Percentiles rank a stretch among this genome's conserved stretches.
These are phyloP conservation scores for Chalciporus piperatus DNA, from an alignment of 768 basidiomycete genomes.

Conservation along the genomic window DNA sequence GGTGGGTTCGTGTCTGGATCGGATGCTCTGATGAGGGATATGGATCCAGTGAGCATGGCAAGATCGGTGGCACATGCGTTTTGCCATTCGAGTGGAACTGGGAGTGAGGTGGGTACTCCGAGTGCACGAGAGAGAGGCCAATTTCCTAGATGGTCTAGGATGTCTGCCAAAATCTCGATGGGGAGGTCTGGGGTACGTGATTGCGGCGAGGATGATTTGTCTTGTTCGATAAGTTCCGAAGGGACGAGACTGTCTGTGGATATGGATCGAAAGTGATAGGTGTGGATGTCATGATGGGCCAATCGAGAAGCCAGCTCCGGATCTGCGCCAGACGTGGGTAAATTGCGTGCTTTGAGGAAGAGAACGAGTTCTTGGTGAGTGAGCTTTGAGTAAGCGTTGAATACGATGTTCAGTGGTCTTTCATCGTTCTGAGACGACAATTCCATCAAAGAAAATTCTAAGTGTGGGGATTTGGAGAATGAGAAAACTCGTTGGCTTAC, in stretches of 20 bases:
- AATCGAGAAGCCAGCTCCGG: slow-evolving; percentile 67
- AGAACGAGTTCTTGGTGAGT: slow-evolving; percentile 66
- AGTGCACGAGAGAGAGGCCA: slow-evolving; percentile 84
- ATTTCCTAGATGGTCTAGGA: slow-evolving; percentile 75
- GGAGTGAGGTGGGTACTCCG: slow-evolving; percentile 66
- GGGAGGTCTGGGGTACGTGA: slow-evolving; percentile 60
- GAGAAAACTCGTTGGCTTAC: slow-evolving; percentile 29
- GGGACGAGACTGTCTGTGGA: slow-evolving; percentile 30
- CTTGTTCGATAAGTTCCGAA: slow-evolving; percentile 17
- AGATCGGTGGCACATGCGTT: slow-evolving; percentile 67
- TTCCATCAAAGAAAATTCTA: slow-evolving; percentile 28
- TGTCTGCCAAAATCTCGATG: slow-evolving; percentile 71
- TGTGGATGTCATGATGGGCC: slow-evolving; percentile 71
- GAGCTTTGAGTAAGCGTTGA: slow-evolving; percentile 67
- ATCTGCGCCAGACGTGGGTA: slow-evolving; percentile 64
- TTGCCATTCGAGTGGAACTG: slow-evolving; percentile 67
- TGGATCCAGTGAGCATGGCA: slow-evolving; percentile 65
- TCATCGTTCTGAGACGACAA: slow-evolving; percentile 21
- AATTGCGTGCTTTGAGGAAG: slow-evolving; percentile 69
- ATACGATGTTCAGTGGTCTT: slow-evolving; percentile 43
- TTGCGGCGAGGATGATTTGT: slow-evolving; percentile 28
- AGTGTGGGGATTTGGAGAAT: slow-evolving; percentile 14
- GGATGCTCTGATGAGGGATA: slow-evolving; percentile 58
- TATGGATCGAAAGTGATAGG: slow-evolving; percentile 54
- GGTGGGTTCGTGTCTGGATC: slow-evolving; percentile 57